These are phyloP conservation scores for Fraxinus floribunda DNA, from an alignment of 305 asterid genomes.

Conservation along the genomic window DNA sequence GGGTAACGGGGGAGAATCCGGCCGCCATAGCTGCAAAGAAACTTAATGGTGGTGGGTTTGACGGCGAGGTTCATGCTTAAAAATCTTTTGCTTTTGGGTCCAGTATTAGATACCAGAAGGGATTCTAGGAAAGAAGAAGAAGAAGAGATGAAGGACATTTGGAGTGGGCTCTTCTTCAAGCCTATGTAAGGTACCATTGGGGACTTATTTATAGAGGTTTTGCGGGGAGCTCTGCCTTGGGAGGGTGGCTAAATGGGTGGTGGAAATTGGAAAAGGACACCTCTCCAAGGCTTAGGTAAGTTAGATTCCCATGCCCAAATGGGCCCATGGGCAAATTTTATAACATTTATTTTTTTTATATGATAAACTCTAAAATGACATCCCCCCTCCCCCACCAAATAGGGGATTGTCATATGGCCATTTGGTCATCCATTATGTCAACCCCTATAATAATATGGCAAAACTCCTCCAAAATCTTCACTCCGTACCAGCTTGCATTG, in stretches of 20 bases:
- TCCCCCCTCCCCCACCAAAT: too few species aligned
- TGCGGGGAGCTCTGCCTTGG: not conserved
- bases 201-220: slow-evolving; percentile 54
- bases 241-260: not conserved
- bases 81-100: slow-evolving; percentile 14
- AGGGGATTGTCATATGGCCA: too few species aligned
- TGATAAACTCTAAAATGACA: too few species aligned
- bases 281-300: slow-evolving; percentile 10
- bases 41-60: slow-evolving; percentile 41
- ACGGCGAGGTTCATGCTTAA: slow-evolving; percentile 38
- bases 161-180: slow-evolving; percentile 53
- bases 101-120: slow-evolving; percentile 6
- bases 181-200: slow-evolving; percentile 38
- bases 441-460: too few species aligned
- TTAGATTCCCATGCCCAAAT: slow-evolving; percentile 21
- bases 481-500: too few species aligned
- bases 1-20: slow-evolving; percentile 78
- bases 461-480: too few species aligned
- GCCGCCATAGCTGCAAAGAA: slow-evolving; percentile 89
- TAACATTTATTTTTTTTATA: too few species aligned
- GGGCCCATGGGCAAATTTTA: slow-evolving; percentile 8
- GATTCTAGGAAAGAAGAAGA: slow-evolving; percentile 1
- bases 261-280: not conserved
- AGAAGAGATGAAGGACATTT: slow-evolving; percentile 22
- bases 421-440: too few species aligned